Conservation (phyloP, 257 asterid genomes). For the Forsythia viridissima region DNA sequence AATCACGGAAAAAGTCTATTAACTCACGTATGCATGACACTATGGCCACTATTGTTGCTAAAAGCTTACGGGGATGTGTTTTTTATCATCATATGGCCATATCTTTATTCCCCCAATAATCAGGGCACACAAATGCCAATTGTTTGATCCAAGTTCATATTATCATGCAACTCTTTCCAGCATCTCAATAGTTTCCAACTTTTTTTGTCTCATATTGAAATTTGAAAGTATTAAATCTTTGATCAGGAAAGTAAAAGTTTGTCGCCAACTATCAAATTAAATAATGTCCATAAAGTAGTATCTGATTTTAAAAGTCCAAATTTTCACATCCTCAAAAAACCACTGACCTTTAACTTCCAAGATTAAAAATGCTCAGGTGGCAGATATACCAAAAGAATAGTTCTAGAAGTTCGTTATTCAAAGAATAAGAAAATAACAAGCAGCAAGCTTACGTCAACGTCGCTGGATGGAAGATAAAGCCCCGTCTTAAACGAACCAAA, state of each 20-base stretch:
- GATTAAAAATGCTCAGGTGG: not conserved
- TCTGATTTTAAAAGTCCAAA: not conserved
- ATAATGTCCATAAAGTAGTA: slow-evolving; percentile 7
- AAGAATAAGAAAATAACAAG: not conserved
- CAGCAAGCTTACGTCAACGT: slow-evolving; percentile 73
- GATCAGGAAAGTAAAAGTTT: not conserved
- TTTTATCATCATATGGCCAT: not conserved
- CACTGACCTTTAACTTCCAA: not conserved
- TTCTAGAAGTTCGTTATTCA: not conserved
- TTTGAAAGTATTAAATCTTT: not conserved
- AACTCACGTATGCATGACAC: not conserved
- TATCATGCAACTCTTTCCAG: not conserved
- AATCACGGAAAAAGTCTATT: not conserved
- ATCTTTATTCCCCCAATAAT: not conserved
- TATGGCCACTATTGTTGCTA: not conserved
- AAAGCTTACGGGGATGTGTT: not conserved
- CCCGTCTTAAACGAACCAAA: slow-evolving; percentile 98
- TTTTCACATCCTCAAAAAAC: not conserved
- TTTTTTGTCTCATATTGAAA: not conserved
- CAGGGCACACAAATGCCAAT: slow-evolving; percentile 7
- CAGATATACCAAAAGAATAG: slow-evolving; percentile 7
- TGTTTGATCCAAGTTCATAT: not conserved
- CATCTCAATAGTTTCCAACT: not conserved
- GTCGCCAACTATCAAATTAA: not conserved
- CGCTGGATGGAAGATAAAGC: slow-evolving; percentile 95